Percentiles rank a stretch among this genome's conserved stretches.
Evolutionary conservation across 257 asterid species (phyloP).

Genomic region (Solanum pennellii): DNA sequence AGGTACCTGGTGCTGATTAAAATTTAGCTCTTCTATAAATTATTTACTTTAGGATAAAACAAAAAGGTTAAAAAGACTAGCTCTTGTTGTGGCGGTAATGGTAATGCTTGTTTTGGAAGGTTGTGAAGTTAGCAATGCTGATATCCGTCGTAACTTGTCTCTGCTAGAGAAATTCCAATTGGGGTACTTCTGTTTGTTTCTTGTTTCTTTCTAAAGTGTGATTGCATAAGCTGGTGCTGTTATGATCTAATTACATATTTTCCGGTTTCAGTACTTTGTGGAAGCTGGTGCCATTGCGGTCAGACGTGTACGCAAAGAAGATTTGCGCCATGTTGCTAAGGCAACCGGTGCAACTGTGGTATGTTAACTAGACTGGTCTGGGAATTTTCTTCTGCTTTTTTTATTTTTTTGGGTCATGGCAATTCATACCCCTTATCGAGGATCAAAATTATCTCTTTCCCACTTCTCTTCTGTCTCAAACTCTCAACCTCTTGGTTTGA

Average conservation of each 20-base stretch:
- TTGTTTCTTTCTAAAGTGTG: background rate
- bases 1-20: background rate
- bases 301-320: constrained; percentile 89
- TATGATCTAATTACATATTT: background rate
- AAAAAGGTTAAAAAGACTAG: background rate
- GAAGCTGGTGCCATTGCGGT: constrained; percentile 97
- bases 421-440: background rate
- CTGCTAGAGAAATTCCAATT: background rate
- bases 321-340: constrained; percentile 90
- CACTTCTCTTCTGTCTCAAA: background rate
- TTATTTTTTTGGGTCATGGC: background rate
- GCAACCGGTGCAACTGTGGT: constrained; percentile 93
- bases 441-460: background rate
- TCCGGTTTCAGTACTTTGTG: constrained; percentile 65
- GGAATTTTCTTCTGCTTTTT: background rate
- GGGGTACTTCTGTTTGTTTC: background rate
- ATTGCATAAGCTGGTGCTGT: background rate
- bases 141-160: background rate
- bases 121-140: background rate
- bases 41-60: background rate
- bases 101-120: background rate
- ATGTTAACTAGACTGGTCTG: constrained; percentile 9
- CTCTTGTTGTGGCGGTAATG: background rate
- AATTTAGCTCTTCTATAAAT: background rate
- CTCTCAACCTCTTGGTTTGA: background rate